Conservation (phyloP, 2,329 filamentous ascomycete species). For the Colletotrichum coccodes region DNA sequence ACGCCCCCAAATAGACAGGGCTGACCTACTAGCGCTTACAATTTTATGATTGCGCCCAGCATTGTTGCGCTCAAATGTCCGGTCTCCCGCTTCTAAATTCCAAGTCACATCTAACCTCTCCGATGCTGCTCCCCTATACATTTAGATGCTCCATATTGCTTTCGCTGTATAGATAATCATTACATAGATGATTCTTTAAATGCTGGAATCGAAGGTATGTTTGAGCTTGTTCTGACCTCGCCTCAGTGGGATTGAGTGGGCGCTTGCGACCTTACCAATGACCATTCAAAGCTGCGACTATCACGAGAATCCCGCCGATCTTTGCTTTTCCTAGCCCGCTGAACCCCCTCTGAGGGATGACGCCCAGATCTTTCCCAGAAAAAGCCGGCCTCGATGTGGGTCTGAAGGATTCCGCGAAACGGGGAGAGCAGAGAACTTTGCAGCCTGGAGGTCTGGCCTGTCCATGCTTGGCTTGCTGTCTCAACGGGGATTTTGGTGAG, state of each 20-base stretch:
- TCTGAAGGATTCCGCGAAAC: conserved; percentile 22
- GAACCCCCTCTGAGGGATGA: neutral
- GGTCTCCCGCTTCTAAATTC: conserved; percentile 3
- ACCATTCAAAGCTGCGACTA: neutral
- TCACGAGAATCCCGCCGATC: neutral
- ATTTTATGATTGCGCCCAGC: conserved; percentile 4
- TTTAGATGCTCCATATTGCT: neutral
- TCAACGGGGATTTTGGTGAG: neutral
- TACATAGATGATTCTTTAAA: neutral
- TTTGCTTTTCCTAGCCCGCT: neutral
- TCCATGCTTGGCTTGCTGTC: neutral
- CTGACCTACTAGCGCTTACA: conserved; percentile 28
- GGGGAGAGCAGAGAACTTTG: neutral
- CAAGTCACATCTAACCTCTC: neutral
- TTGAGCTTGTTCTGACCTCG: neutral
- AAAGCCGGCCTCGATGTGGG: conserved; percentile 6
- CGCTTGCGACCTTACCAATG: neutral
- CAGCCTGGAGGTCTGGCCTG: neutral
- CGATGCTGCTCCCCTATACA: no score
- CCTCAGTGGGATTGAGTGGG: no score
- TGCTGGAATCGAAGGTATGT: neutral
- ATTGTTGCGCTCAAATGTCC: neutral
- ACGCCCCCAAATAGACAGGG: conserved; percentile 23
- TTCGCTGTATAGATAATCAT: neutral
- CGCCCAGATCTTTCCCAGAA: conserved; percentile 8